Conservation (phyloP, 2,329 filamentous ascomycete genomes). For the Colletotrichum neosansevieriae region DNA sequence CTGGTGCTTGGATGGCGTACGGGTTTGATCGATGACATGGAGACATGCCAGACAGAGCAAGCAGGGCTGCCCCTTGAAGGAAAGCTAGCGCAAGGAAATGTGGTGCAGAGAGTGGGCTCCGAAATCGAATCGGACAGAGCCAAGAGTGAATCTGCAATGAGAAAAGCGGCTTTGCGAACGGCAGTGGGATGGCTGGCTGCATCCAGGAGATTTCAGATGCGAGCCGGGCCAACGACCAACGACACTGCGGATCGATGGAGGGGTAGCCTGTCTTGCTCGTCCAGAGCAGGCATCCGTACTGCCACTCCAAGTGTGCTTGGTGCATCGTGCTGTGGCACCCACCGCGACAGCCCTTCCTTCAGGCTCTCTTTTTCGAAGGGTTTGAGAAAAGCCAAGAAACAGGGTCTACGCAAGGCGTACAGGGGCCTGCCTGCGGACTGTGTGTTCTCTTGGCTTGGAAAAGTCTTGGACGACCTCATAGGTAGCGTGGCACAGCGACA, state of each 20-base stretch:
- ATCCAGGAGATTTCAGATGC: slow-evolving; percentile 37
- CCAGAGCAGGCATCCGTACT: not conserved
- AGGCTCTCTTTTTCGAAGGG: not conserved
- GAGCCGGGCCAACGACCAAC: slow-evolving; percentile 20
- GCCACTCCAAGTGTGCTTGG: not conserved
- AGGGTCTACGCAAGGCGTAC: slow-evolving; percentile 38
- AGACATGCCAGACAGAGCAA: slow-evolving; percentile 5
- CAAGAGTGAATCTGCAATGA: slow-evolving; percentile 34
- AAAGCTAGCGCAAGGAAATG: not conserved
- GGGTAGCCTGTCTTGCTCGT: slow-evolving; percentile 3
- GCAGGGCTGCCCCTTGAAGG: not conserved
- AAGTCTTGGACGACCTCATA: slow-evolving; percentile 38
- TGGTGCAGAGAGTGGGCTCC: slow-evolving; percentile 13
- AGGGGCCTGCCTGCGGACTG: slow-evolving; percentile 32
- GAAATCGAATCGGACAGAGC: slow-evolving; percentile 26
- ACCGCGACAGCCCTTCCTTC: not conserved
- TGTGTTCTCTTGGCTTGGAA: slow-evolving; percentile 31
- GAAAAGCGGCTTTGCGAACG: slow-evolving; percentile 33
- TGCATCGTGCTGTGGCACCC: not conserved
- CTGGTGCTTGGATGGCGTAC: not conserved
- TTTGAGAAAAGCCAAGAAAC: slow-evolving; percentile 36
- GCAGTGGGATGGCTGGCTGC: slow-evolving; percentile 34
- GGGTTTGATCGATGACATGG: slow-evolving; percentile 32
- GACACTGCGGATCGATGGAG: not conserved
- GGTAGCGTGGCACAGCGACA: slow-evolving; percentile 19